A percentile compares a stretch with the other conserved stretches of the same genome.
These are phyloP conservation scores for Glebionis coronaria DNA, from an alignment of 129 eudicot genomes.

Conservation along the genomic window DNA sequence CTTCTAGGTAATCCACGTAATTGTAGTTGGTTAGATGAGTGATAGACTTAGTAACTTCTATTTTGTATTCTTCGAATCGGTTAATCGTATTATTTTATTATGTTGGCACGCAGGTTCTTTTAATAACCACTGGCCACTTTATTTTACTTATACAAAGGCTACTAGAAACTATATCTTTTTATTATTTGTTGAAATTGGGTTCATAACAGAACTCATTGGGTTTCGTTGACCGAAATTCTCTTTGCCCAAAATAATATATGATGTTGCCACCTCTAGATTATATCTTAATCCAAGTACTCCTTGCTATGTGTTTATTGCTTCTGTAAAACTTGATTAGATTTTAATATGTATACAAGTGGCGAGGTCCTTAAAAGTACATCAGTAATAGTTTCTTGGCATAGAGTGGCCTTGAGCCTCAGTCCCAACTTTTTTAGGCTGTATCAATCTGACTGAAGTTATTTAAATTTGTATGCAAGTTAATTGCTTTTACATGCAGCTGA, in stretches of 20 bases:
- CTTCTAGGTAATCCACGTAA: slow-evolving; percentile 44
- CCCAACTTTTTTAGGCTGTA: background rate
- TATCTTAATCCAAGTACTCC: slow-evolving; percentile 45
- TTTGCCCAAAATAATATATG: background rate
- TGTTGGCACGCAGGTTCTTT: slow-evolving; percentile 69
- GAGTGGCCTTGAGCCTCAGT: no score
- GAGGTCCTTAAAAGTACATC: background rate
- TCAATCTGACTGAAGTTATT: slow-evolving; percentile 15
- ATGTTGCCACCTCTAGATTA: slow-evolving; percentile 8
- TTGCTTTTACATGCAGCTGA: slow-evolving; percentile 40
- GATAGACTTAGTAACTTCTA: background rate
- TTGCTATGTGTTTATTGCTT: no score
- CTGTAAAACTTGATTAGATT: no score
- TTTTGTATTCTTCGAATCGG: background rate
- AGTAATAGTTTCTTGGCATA: background rate
- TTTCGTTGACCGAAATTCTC: background rate
- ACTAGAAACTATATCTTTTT: no score
- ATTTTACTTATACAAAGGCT: slow-evolving; percentile 67
- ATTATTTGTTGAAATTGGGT: no score
- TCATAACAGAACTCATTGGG: background rate
- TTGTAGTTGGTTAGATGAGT: slow-evolving; percentile 1
- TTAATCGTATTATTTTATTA: background rate
- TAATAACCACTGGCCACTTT: slow-evolving; percentile 99
- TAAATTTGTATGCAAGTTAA: slow-evolving; percentile 8
- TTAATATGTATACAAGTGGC: no score